These are phyloP conservation scores for Aspergillus nanangensis DNA, from an alignment of 495 filamentous ascomycete genomes.

Conservation along the genomic window DNA sequence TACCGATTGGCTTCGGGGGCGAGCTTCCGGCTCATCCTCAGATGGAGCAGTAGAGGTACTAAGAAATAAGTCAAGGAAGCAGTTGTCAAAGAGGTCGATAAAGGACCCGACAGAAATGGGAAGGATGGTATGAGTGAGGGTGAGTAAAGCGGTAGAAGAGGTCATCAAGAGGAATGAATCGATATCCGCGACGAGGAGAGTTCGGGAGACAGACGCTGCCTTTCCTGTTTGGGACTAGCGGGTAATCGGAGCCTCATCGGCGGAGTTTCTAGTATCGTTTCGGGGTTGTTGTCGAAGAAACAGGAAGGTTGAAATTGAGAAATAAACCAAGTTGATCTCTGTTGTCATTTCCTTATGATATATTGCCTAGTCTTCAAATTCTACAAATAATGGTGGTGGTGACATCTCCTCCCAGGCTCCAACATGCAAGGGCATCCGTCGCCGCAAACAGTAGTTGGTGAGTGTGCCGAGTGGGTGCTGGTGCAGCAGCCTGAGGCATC, in stretches of 20 bases:
- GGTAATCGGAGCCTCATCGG: conserved; percentile 14
- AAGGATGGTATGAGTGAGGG: conserved; percentile 9
- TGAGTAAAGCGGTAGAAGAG: conserved; percentile 3
- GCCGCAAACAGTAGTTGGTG: conserved; percentile 9
- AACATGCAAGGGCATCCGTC: not conserved
- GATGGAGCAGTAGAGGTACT: conserved; percentile 16
- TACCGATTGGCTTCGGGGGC: conserved; percentile 95
- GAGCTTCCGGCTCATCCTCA: conserved; percentile 66
- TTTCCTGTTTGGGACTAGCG: conserved; percentile 30
- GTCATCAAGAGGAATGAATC: conserved; percentile 8
- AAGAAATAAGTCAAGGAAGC: conserved; percentile 2
- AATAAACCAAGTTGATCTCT: not conserved
- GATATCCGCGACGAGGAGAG: conserved; percentile 19
- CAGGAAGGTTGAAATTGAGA: not conserved
- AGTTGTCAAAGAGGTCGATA: conserved; percentile 6
- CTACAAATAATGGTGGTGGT: too few relatives aligned
- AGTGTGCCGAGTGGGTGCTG: not conserved
- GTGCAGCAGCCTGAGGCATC: conserved; percentile 16
- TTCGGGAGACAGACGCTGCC: conserved; percentile 17
- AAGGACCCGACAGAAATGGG: conserved; percentile 16
- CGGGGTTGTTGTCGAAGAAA: not conserved
- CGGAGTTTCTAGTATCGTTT: too few relatives aligned
- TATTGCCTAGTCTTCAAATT: not conserved
- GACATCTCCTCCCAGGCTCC: too few relatives aligned
- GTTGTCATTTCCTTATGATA: too few relatives aligned